Base-by-base conservation (phyloP, 2,329 filamentous ascomycete species). In the Endothia cerciana region DNA sequence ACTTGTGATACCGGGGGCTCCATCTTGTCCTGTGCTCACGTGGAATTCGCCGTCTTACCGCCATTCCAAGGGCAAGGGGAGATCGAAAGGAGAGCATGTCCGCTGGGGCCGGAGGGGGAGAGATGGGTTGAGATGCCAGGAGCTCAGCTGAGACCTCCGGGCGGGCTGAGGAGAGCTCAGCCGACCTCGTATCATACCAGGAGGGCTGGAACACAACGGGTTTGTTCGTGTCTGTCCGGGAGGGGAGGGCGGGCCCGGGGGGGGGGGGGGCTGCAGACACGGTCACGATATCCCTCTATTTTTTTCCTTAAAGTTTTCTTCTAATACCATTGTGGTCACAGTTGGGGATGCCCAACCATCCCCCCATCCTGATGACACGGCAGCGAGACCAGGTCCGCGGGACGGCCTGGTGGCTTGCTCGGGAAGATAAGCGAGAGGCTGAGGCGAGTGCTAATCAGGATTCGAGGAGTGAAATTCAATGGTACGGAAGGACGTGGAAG, bases 391-490 rank as follows among this genome's bases (percentile, higher is more conserved):
- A 55, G 30, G 36, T 19, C 51, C 30, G n/a, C 51, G 51, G 51
- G 17, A 55, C 51, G 51, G 30, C 28, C 30, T n/a, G 30, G 51
- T 55, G 51, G 51, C 51, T 33, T 55, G 30, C 30, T 55, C 51
- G 51, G 51, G 51, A 28, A 55, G 51, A 55, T 55, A 55, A 55
- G 51, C 51, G 51, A 55, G 51, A 36, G 17, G 19, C 51, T 19
- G 30, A 53, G 5, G 7, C 4, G 49, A 2, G 49, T 19, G 19
- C 41, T 43, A n/a, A 43, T 15, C 41, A 17, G 41, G 15, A n/a
- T 43, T 4, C 6, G 6, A 25, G n/a, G 43, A n/a, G 22, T n/a
- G 22, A 1, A 13, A 43, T 43, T 6, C 6, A 10, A 36, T 36
- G 33, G 33, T n/a, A 45, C 19, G n/a, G n/a, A 45, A 45, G 19